A percentile compares a stretch with the other conserved stretches of the same genome.
These are phyloP conservation scores for Insectozyma bohioensis DNA, from an alignment of 1,139 yeast species.

Conservation along the genomic window DNA sequence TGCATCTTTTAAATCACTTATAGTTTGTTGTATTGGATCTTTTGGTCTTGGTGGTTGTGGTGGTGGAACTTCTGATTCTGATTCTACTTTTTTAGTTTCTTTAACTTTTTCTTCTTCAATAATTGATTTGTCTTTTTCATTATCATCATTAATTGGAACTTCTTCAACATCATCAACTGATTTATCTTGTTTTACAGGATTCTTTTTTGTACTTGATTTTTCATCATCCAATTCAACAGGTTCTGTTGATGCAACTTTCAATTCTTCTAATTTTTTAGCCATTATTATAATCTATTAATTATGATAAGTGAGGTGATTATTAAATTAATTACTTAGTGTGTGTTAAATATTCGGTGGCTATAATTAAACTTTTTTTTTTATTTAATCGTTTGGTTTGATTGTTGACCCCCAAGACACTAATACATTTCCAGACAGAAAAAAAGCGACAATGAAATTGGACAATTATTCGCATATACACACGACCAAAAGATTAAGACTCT, in stretches of 20 bases:
- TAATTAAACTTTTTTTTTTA: too few relatives aligned
- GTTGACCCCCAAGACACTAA: background rate
- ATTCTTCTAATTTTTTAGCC: conserved; percentile 23
- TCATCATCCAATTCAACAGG: conserved; percentile 29
- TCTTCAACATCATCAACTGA: conserved; percentile 13
- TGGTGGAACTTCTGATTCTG: conserved; percentile 47
- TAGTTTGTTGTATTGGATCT: conserved; percentile 54
- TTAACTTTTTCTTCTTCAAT: conserved; percentile 9
- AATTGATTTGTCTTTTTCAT: conserved; percentile 4
- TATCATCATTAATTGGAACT: conserved; percentile 12
- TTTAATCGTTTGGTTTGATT: too few relatives aligned
- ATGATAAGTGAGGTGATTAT: too few relatives aligned
- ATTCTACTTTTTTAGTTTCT: conserved; percentile 12
- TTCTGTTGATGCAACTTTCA: conserved; percentile 34
- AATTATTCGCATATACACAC: too few relatives aligned
- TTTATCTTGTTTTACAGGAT: conserved; percentile 4
- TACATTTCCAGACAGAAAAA: too few relatives aligned
- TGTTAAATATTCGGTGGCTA: too few relatives aligned
- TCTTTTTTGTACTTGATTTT: conserved; percentile 6
- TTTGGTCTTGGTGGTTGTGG: conserved; percentile 72
- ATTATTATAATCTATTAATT: too few relatives aligned
- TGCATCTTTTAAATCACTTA: conserved; percentile 68
- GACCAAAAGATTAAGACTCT: too few relatives aligned
- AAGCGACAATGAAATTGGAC: too few relatives aligned
- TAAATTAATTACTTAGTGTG: too few relatives aligned